These are phyloP conservation scores for Periconia macrospinosa DNA, from an alignment of 2,329 filamentous ascomycete genomes.

Conservation along the genomic window DNA sequence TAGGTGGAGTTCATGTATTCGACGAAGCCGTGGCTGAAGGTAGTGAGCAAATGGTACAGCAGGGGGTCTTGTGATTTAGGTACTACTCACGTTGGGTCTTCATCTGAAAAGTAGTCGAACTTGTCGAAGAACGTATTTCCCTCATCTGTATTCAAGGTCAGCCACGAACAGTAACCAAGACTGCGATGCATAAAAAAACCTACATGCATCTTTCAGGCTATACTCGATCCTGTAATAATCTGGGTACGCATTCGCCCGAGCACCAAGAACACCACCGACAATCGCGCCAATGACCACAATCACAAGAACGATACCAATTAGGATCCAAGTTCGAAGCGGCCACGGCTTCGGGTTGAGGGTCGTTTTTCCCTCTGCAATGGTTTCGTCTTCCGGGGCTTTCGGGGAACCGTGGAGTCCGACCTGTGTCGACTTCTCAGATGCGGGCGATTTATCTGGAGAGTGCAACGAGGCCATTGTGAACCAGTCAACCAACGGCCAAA, in stretches of 20 bases:
- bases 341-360: conserved; percentile 13
- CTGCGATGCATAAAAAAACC: not conserved
- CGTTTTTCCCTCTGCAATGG: not conserved
- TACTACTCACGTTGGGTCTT: conserved; percentile 18
- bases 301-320: conserved; percentile 3
- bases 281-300: conserved; percentile 9
- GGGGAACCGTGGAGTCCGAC: not conserved
- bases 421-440: not conserved
- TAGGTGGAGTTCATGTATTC: conserved; percentile 17
- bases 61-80: not conserved
- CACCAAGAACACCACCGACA: conserved; percentile 18
- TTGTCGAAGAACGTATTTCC: conserved; percentile 26
- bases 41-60: not conserved
- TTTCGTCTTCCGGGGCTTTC: not conserved
- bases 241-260: conserved; percentile 18
- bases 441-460: conserved; percentile 1
- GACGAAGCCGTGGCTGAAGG: conserved; percentile 17
- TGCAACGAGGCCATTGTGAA: conserved; percentile 1
- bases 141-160: conserved; percentile 7
- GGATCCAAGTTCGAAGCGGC: conserved; percentile 12
- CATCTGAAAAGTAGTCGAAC: conserved; percentile 28
- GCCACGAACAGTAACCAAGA: not conserved
- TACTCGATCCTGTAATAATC: conserved; percentile 20
- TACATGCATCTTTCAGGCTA: conserved; percentile 20
- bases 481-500: not conserved